A percentile compares a stretch with the other conserved stretches of the same genome.
These are phyloP conservation scores for Acorus calamus DNA, from an alignment of 106 monocot genomes.

Conservation along the genomic window DNA sequence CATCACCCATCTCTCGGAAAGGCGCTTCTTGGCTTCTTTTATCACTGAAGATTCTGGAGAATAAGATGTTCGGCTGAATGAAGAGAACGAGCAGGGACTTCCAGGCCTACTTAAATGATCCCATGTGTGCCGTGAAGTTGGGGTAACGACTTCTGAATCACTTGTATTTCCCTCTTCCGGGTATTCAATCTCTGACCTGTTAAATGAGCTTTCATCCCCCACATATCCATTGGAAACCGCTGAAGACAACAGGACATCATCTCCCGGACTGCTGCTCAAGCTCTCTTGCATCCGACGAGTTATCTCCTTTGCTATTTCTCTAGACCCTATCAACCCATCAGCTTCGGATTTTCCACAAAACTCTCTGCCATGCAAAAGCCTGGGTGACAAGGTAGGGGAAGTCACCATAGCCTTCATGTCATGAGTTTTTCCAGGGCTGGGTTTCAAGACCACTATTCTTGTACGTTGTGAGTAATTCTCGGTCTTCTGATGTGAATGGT, in stretches of 20 bases:
- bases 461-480: constrained; percentile 29
- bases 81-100: constrained; percentile 26
- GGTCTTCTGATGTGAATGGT: constrained; percentile 3
- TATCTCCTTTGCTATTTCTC: constrained; percentile 36
- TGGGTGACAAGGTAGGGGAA: constrained; percentile 5
- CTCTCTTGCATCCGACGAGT: constrained; percentile 21
- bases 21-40: constrained; percentile 53
- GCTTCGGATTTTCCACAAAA: constrained; percentile 5
- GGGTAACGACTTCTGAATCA: constrained; percentile 29
- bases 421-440: constrained; percentile 25
- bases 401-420: constrained; percentile 7
- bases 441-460: constrained; percentile 63
- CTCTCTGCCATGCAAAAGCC: constrained; percentile 1
- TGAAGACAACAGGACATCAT: constrained; percentile 28
- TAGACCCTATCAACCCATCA: constrained; percentile 7
- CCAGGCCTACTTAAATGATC: constrained; percentile 25
- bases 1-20: constrained; percentile 58
- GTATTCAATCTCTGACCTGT: constrained; percentile 22
- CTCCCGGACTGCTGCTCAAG: constrained; percentile 15
- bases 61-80: constrained; percentile 19
- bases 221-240: constrained; percentile 40
- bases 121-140: constrained; percentile 31
- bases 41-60: constrained; percentile 42
- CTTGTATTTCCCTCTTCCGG: constrained; percentile 23
- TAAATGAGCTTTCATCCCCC: constrained; percentile 47